A percentile compares a stretch with the other conserved stretches of the same genome.
Conservation (phyloP, 2,329 filamentous ascomycete genomes). For the Helicocarpus griseus region DNA sequence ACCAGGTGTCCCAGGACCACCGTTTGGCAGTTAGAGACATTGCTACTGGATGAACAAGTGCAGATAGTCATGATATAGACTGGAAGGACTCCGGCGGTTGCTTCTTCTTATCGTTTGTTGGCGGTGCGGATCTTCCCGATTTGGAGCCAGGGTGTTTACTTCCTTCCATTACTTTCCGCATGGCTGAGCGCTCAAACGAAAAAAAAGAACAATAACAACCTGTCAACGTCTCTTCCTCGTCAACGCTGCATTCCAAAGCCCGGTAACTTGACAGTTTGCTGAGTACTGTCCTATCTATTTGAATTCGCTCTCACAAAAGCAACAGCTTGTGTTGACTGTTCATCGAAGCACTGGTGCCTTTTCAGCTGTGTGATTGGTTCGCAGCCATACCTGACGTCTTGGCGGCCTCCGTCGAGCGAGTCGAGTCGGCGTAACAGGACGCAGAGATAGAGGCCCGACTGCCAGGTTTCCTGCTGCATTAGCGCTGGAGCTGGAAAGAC, state of each 20-base stretch:
- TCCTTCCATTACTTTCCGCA: neutral
- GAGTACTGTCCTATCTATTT: neutral
- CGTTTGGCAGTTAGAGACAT: neutral
- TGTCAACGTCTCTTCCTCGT: neutral
- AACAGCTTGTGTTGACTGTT: neutral
- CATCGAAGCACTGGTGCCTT: neutral
- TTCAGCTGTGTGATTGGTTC: neutral
- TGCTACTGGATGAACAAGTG: neutral
- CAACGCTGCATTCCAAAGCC: neutral
- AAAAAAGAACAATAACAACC: neutral
- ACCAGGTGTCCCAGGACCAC: too few relatives aligned
- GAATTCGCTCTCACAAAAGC: neutral
- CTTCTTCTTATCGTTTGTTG: neutral
- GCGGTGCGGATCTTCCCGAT: neutral
- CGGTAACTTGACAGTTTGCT: neutral
- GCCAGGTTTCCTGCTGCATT: neutral
- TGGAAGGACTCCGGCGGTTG: neutral
- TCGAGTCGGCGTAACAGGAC: neutral
- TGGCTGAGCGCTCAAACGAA: neutral
- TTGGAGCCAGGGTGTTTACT: neutral
- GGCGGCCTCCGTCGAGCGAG: neutral
- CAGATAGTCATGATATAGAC: neutral
- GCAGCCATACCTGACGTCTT: neutral
- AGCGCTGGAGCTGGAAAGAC: neutral
- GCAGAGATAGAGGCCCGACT: neutral